Conservation (phyloP, 352 stramenopile genomes). For the Phytophthora vignae region DNA sequence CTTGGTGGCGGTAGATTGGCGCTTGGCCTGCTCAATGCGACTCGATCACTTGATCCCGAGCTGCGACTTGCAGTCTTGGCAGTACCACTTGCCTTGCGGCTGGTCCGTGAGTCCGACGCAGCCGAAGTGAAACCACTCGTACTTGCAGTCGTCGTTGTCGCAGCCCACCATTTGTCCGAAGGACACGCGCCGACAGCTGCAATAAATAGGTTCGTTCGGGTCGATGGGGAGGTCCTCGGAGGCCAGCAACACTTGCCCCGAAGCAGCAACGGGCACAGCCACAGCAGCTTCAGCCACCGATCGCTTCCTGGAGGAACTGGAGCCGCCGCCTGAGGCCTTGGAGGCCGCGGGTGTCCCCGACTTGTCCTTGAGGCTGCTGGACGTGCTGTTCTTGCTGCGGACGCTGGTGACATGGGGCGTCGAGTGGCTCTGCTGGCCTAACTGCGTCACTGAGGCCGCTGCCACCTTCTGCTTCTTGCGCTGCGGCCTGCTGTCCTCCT, state of each 20-base stretch:
- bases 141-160: constrained; percentile 94
- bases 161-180: constrained; percentile 94
- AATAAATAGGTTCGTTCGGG: constrained; percentile 91
- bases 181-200: constrained; percentile 86
- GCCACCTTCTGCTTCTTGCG: constrained; percentile 64
- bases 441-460: constrained; percentile 26
- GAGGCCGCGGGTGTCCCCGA: constrained; percentile 17
- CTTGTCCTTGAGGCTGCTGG: constrained; percentile 30
- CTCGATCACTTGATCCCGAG: constrained; percentile 70
- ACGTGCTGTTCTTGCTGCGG: constrained; percentile 43
- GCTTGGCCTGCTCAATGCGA: background rate
- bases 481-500: constrained; percentile 67
- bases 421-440: constrained; percentile 24
- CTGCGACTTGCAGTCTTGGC: constrained; percentile 75
- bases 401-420: constrained; percentile 27
- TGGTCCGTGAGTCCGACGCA: constrained; percentile 90
- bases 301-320: constrained; percentile 54
- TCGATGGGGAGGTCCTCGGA: constrained; percentile 86
- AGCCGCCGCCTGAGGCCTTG: constrained; percentile 25
- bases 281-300: constrained; percentile 51
- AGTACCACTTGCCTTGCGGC: constrained; percentile 86
- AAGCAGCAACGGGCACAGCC: constrained; percentile 17
- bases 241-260: constrained; percentile 46
- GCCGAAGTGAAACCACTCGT: constrained; percentile 94
- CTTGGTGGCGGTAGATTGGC: background rate